Conservation (phyloP, 176 grass and related monocot species). For the Elymus sibiricus region DNA sequence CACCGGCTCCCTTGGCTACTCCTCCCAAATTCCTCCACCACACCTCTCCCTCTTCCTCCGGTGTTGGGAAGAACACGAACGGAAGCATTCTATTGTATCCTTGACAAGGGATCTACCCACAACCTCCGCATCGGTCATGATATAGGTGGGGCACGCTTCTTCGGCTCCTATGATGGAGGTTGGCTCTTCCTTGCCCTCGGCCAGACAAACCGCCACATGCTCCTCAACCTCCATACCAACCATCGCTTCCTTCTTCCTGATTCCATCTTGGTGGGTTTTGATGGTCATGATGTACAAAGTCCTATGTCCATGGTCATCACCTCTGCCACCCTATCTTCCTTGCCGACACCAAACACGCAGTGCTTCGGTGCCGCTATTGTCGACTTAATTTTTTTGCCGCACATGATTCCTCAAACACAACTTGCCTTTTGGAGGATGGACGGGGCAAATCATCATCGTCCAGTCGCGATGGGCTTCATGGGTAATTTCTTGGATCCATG, state of each 20-base stretch:
- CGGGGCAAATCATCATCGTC: neutral
- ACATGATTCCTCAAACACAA: neutral
- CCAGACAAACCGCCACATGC: neutral
- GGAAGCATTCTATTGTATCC: neutral
- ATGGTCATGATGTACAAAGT: neutral
- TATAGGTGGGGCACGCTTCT: neutral
- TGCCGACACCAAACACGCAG: too few species aligned
- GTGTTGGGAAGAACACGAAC: rapidly evolving
- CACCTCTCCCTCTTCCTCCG: neutral
- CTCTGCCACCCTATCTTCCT: neutral
- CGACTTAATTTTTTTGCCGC: neutral
- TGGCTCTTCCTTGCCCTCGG: neutral
- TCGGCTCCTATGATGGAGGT: neutral
- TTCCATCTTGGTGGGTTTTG: too few species aligned
- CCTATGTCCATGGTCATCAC: neutral
- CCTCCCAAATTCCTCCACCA: neutral
- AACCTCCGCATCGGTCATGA: neutral
- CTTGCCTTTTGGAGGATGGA: neutral
- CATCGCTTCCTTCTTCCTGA: neutral
- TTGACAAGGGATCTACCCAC: neutral
- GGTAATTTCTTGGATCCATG: neutral
- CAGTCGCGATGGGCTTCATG: neutral
- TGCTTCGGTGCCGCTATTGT: neutral
- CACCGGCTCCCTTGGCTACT: neutral
- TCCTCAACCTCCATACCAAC: neutral